Evolutionary conservation across 805 yeast species (phyloP), one percentile per base, ranked within the genome.

Genomic region (Myxozyma neotropica): DNA sequence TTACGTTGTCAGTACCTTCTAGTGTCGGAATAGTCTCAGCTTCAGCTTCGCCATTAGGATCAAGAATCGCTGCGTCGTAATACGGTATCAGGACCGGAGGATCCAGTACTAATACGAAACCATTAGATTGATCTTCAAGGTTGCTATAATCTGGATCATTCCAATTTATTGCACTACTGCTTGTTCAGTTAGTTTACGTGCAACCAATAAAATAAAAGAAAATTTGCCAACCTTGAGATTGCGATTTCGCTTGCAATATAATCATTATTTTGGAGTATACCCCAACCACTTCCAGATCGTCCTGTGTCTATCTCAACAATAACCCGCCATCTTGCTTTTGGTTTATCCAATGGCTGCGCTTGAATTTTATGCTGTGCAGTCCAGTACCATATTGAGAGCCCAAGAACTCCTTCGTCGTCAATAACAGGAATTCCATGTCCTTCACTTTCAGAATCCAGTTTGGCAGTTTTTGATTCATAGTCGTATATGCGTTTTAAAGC

Each of bases 341-440:
- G 21, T 38, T 21, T 26, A 8, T 29, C 55, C 6, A 35, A 21
- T n/a, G 19, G 23, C 19, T 44, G 36, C 42, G 23, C 29, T 35
- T 21, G 17, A 23, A 54, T 21, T 23, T 26, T 26, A 19, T 57
- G 64, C 46, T 49, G 59, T 15, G 55, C 39, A 17, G 43, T 58
- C 70, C 72, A 69, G 58, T 73, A 75, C 65, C 68, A 60, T n/a
- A 73, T 65, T 1, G 72, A 71, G 1, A 73, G 61, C 0, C 78
- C 78, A 15, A 74, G 53, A 6, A 63, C 53, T 6, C 66, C 63
- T 23, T 57, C 65, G 13, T 72, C 70, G 57, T 74, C 73, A n/a
- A 73, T 55, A 10, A 57, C 55, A 1, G 74, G 72, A 5, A 52
- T 38, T 1, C 78, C 78, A 56, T 68, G 71, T 7, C 57, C 57